Evolutionary conservation across 805 yeast genomes (phyloP).

Genomic region (Starmerella floris): DNA sequence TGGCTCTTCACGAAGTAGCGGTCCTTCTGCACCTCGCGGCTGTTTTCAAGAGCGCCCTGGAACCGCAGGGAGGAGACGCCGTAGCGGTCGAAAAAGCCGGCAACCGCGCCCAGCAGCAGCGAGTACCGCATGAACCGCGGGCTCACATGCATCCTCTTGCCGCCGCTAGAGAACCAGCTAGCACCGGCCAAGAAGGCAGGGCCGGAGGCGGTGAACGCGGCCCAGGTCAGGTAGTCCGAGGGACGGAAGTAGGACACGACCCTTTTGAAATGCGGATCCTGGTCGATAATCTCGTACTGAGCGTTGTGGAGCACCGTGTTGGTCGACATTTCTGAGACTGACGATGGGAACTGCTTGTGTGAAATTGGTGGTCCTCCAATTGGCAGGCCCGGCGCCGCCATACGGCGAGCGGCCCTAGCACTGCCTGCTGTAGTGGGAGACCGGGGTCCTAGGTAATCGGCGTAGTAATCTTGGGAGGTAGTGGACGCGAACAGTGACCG

Average conservation of each 20-base stretch:
- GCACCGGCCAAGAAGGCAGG: slow-evolving; percentile 36
- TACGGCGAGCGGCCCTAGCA: background rate
- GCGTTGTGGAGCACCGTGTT: slow-evolving; percentile 23
- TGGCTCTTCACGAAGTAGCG: slow-evolving; percentile 58
- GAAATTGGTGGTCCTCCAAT: background rate
- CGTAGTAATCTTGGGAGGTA: too few relatives aligned
- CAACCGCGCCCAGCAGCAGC: slow-evolving; percentile 47
- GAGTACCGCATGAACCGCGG: slow-evolving; percentile 51
- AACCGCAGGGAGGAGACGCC: slow-evolving; percentile 54
- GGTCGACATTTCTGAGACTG: slow-evolving; percentile 4
- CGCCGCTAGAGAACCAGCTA: slow-evolving; percentile 39
- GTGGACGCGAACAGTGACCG: too few relatives aligned
- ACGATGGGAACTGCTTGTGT: background rate
- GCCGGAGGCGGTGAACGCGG: slow-evolving; percentile 35
- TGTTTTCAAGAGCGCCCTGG: slow-evolving; percentile 65
- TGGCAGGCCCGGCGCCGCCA: background rate
- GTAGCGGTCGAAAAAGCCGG: slow-evolving; percentile 66
- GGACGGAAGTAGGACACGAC: slow-evolving; percentile 63
- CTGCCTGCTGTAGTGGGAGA: too few relatives aligned
- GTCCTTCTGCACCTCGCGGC: slow-evolving; percentile 56
- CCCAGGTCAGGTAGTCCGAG: slow-evolving; percentile 46
- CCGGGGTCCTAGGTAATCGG: too few relatives aligned
- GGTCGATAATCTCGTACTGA: slow-evolving; percentile 44
- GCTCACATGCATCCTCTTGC: slow-evolving; percentile 37
- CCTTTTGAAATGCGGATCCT: slow-evolving; percentile 61